Base-by-base conservation (phyloP, 2,329 filamentous ascomycete species). In the Venturiaceae sp. region DNA sequence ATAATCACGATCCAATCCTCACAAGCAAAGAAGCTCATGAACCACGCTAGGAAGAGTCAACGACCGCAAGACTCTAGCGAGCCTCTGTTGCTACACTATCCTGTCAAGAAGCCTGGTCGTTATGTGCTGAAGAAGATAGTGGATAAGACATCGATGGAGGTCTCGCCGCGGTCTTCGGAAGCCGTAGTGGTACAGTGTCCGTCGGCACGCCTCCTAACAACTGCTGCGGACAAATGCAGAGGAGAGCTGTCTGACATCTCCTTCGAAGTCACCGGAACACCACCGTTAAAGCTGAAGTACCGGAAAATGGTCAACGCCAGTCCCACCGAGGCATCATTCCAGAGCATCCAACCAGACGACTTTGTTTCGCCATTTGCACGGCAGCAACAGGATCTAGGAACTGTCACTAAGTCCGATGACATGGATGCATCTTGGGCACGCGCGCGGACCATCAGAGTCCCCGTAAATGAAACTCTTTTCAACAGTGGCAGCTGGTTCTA, bases 121-220 rank as follows among this genome's bases (percentile, higher is more conserved):
- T 99, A 99, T 72, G 82, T 87, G 44, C 79, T 99, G 33, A 83
- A 86, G 59, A 90, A 85, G 68, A 91, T 99, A 9, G 76, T 96
- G 62, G 94, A 99, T 69, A 87, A 95, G 69, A 94, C 95, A 60
- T 95, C 96, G 71, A 82, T 99, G 33, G 91, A 97, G 69, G 90
- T 96, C 11, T 90, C 92, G 66, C 84, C 88, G 41, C 80, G 82
- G 41, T 81, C 80, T 56, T 85, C 85, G 53, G 89, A 94, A 65
- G 88, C 91, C 0, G 86, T 95, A 58, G 86, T 99, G 53, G 90
- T 95, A 13, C 78, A 83, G 30, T 99, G 94, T 69, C 94, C 94
- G 1, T 85, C 84, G 64, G 94, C 90, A 21, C 79, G 79, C 55
- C 84, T 97, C 30, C 83, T 84, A 62, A 79, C 81, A 1, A 78